Percentiles rank a stretch among this genome's conserved stretches.
phyloP scores from a whole-genome alignment of 139 green algal species.

The Micractinium conductrix region DNA sequence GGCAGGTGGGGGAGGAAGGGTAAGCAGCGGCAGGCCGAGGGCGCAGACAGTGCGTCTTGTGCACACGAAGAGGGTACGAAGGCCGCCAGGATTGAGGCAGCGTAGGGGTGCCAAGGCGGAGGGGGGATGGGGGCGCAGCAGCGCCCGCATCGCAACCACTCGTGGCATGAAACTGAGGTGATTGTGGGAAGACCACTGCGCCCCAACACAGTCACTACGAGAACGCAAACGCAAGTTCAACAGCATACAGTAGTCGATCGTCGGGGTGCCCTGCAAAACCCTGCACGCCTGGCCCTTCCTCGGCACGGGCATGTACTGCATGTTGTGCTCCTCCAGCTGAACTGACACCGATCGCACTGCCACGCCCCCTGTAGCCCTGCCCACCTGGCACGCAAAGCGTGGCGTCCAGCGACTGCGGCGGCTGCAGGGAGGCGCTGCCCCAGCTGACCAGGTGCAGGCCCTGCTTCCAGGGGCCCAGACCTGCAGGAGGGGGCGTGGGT shows the following conservation, averaged over 20 bases:
- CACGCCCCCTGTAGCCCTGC: neutral
- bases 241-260: neutral
- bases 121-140: neutral
- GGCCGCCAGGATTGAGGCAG: neutral
- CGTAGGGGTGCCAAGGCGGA: neutral
- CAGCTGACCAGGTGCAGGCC: slow-evolving; percentile 27
- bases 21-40: neutral
- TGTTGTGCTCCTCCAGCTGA: neutral
- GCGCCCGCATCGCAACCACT: too few species aligned
- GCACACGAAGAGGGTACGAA: neutral
- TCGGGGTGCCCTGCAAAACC: too few species aligned
- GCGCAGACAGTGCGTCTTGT: neutral
- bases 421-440: slow-evolving; percentile 11
- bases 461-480: neutral
- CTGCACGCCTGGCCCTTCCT: too few species aligned
- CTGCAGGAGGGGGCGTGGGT: too few species aligned
- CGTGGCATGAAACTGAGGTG: too few species aligned
- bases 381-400: slow-evolving; percentile 16
- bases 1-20: neutral
- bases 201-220: neutral
- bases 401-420: slow-evolving; percentile 25
- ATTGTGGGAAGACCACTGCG: too few species aligned
- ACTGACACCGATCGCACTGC: neutral
- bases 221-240: neutral
- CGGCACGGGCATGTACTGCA: too few species aligned